Evolutionary conservation across 2,329 filamentous ascomycete genomes (phyloP).

Genomic region (Gliomastix tumulicola): DNA sequence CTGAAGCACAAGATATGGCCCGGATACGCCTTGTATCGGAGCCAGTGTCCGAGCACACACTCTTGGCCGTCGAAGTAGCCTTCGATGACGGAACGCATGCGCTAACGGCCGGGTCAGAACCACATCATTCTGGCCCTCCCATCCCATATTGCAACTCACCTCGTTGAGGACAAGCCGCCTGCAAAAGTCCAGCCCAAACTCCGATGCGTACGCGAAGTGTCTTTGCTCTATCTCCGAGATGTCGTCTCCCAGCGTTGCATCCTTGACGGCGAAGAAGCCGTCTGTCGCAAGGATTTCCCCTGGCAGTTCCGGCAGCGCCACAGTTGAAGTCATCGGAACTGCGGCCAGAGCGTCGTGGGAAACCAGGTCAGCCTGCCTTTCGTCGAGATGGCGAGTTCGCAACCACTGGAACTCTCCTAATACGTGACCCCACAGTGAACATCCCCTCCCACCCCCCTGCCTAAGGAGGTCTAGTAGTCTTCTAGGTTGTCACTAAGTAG

Average conservation of each 20-base stretch:
- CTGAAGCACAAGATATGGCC: background rate
- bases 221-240: background rate
- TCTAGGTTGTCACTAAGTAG: too few species aligned
- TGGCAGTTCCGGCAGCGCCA: too few species aligned
- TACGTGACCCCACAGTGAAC: too few species aligned
- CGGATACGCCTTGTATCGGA: background rate
- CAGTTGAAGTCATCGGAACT: too few species aligned
- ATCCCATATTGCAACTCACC: background rate
- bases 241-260: background rate
- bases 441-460: too few species aligned
- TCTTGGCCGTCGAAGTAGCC: background rate
- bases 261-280: background rate
- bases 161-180: background rate
- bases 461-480: too few species aligned
- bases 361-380: too few species aligned
- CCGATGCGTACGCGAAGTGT: background rate
- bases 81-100: background rate
- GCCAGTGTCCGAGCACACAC: background rate
- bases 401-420: too few species aligned
- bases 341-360: too few species aligned
- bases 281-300: background rate
- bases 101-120: background rate
- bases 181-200: background rate
- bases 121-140: background rate
- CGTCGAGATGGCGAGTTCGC: too few species aligned